Base-by-base conservation (phyloP, 352 stramenopile genomes). In the Phytophthora pisi region DNA sequence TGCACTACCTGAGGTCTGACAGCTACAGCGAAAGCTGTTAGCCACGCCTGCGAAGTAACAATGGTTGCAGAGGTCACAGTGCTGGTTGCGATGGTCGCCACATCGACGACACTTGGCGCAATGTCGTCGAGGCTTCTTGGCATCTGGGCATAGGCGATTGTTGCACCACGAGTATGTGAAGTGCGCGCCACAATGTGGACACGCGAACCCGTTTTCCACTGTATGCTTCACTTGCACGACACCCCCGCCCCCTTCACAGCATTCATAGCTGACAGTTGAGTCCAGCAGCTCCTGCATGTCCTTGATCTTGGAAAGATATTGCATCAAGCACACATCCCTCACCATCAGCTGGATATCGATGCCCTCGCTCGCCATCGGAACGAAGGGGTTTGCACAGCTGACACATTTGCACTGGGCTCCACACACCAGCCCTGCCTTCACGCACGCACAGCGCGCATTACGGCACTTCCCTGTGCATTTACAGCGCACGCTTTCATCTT, bases 161-260 rank as follows among this genome's bases (percentile, higher is more conserved):
- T 71, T 92, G 75, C 86, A 94, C 86, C 86, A 94, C 47, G 86
- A 94, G 60, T 92, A 94, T 24, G 82, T 93, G 64, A 80, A 93
- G 34, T 84, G 75, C 6, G 78, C 76, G 8, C 72, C 49, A 51
- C 84, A 93, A 49, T 76, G 74, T 18, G 84, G 78, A 45, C 84
- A 93, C 26, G 73, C 57, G 38, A 90, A 91, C 7, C 84, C 84
- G 31, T 76, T 74, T 52, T 91, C 79, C 6, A 90, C 68, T 24
- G 81, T 83, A 15, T 89, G 66, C 57, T 91, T 91, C 36, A 91
- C 84, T 64, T 87, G 80, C 31, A 91, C 84, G 5, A 74, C 66
- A 7, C 75, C 75, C 51, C 67, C 62, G 11, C 79, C 77, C 62
- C 63, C 70, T 34, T 84, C 72, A 47, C 81, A 88, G 53, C 86